Percentiles rank a stretch among this genome's conserved stretches.
Conservation (phyloP, 352 stramenopile genomes). For the Phytophthora lateralis region DNA sequence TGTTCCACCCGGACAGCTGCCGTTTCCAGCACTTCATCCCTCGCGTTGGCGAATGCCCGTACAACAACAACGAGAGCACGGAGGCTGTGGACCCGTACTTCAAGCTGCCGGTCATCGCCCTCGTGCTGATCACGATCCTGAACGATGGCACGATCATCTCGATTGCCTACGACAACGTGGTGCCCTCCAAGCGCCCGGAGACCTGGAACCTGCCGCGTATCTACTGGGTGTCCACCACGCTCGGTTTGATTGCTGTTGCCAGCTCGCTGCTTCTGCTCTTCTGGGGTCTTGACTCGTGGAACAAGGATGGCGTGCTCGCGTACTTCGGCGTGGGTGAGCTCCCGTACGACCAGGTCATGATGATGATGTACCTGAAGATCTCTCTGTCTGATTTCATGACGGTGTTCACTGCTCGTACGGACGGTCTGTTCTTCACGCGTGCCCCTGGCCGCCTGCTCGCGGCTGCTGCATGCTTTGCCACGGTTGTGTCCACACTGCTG, state of each 20-base stretch:
- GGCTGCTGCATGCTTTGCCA: constrained; percentile 77
- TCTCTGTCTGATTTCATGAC: constrained; percentile 94
- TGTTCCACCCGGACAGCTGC: constrained; percentile 85
- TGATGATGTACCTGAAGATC: constrained; percentile 95
- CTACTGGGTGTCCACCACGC: constrained; percentile 51
- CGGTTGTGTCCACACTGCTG: constrained; percentile 80
- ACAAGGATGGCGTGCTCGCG: constrained; percentile 63
- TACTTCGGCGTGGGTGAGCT: constrained; percentile 69
- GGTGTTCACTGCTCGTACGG: constrained; percentile 89
- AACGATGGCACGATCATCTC: constrained; percentile 95
- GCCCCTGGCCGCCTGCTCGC: constrained; percentile 75
- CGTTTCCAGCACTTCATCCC: constrained; percentile 74
- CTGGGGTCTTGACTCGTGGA: constrained; percentile 87
- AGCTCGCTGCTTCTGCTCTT: constrained; percentile 87
- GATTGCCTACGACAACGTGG: constrained; percentile 89
- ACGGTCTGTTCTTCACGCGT: constrained; percentile 83
- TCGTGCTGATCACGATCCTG: constrained; percentile 95
- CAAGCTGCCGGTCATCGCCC: constrained; percentile 91
- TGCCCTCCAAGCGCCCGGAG: constrained; percentile 69
- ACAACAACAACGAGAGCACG: constrained; percentile 50
- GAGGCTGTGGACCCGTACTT: constrained; percentile 82
- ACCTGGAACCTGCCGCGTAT: constrained; percentile 79
- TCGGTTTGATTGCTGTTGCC: constrained; percentile 80
- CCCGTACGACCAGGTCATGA: constrained; percentile 90
- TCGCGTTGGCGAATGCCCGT: constrained; percentile 54